Base-by-base conservation (phyloP, 805 yeast genomes). In the Ogataea haglerorum region DNA sequence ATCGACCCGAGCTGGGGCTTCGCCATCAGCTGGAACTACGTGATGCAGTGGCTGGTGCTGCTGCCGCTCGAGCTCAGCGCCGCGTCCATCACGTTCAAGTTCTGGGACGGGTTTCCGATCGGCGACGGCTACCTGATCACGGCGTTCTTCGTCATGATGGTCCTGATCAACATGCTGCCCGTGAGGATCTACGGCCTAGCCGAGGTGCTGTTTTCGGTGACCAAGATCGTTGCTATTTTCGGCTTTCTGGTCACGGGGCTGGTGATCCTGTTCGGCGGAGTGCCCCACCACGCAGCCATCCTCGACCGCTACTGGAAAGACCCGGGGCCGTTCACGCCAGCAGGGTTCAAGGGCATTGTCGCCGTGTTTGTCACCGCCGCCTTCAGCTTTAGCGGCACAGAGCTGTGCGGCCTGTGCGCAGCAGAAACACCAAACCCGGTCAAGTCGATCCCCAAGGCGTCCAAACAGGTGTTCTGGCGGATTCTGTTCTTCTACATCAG, bases 1-100 rank as follows among this genome's bases (percentile, higher is more conserved):
- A 62, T 80, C 40, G 82, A 79, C 50, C 71, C 72, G 12, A 75
- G 82, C 7, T 73, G 76, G 67, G 85, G 83, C 22, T 80, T 76
- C 53, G 82, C 84, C 7, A 67, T 71, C 58, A 81, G 80, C 43
- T 73, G 78, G 72, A 77, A 73, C 53, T 76, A 76, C 51, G 71
- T 70, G 45, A 61, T 75, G 53, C 72, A 72, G 52, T 73, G 79
- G 76, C 48, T 76, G 18, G 72, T 74, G 25, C 68, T 71, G 19
- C 54, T 76, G 24, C 80, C 80, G 4, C 52, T 71, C 43, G 80
- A 76, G 51, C 63, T 75, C 41, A 71, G 73, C 42, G 76, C 79
- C 17, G 78, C 80, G 2, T 64, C 79, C 5, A 66, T 75, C 57
- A 73, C 80, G 0, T 74, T 76, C 39, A 67, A 68, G 36, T 76